Evolutionary conservation across 2,329 filamentous ascomycete species (phyloP).

Genomic region (Colletotrichum gloeosporioides): DNA sequence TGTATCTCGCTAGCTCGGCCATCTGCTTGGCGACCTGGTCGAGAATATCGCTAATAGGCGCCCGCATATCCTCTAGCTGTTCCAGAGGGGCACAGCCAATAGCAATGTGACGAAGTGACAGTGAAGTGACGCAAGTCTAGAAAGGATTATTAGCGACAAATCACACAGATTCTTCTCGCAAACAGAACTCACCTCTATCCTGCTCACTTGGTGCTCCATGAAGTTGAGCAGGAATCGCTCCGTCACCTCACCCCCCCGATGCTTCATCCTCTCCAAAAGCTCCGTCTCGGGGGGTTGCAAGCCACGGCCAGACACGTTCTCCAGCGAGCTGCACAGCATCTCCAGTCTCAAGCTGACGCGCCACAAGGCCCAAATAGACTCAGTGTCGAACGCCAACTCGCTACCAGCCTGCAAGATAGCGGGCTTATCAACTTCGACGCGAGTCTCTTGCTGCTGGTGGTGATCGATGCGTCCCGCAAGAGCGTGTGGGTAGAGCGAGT

Average conservation of each 20-base stretch:
- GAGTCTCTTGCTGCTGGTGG: slow-evolving; percentile 59
- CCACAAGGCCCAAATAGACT: slow-evolving; percentile 90
- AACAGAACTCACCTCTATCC: slow-evolving; percentile 79
- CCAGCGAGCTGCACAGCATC: slow-evolving; percentile 90
- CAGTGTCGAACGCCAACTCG: slow-evolving; percentile 78
- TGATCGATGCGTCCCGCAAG: slow-evolving; percentile 80
- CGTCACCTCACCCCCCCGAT: slow-evolving; percentile 81
- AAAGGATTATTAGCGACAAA: slow-evolving; percentile 26
- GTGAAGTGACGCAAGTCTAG: slow-evolving; percentile 81
- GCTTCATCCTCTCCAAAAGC: slow-evolving; percentile 72
- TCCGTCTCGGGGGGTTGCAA: slow-evolving; percentile 84
- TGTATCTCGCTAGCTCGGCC: slow-evolving; percentile 68
- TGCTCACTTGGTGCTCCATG: slow-evolving; percentile 91
- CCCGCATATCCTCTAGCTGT: slow-evolving; percentile 74
- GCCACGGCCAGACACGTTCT: slow-evolving; percentile 66
- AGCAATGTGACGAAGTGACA: slow-evolving; percentile 80
- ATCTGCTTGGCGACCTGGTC: slow-evolving; percentile 65
- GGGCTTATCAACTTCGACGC: slow-evolving; percentile 54
- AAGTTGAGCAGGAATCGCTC: slow-evolving; percentile 89
- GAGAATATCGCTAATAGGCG: slow-evolving; percentile 78
- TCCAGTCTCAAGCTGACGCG: slow-evolving; percentile 87
- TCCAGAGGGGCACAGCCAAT: slow-evolving; percentile 68
- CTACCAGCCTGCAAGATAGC: slow-evolving; percentile 68
- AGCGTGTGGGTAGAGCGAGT: slow-evolving; percentile 91
- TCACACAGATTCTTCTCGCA: slow-evolving; percentile 6